phyloP scores from a whole-genome alignment of 306 rosid genomes.

The Rosa multiflora region DNA sequence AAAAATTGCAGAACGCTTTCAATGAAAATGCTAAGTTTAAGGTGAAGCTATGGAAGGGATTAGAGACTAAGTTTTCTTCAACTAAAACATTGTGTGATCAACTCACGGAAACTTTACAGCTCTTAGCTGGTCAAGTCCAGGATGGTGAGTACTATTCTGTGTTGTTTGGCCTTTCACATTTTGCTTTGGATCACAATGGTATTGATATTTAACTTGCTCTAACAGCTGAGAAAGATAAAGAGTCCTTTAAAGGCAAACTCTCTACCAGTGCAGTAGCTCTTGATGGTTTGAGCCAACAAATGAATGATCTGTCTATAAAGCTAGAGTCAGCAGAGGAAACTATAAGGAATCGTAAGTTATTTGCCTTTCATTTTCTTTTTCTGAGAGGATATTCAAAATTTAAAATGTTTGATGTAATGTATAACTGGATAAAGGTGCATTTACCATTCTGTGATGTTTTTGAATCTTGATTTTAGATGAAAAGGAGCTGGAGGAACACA shows the following conservation, averaged over 20 bases:
- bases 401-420: neutral
- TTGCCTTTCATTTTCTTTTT: constrained; percentile 1
- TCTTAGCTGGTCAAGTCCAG: constrained; percentile 74
- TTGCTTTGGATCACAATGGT: constrained; percentile 2
- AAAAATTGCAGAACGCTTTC: constrained; percentile 77
- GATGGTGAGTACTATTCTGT: constrained; percentile 46
- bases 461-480: constrained; percentile 51
- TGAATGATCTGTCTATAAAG: constrained; percentile 65
- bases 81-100: constrained; percentile 82
- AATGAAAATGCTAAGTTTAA: constrained; percentile 87
- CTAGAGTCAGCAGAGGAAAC: constrained; percentile 61
- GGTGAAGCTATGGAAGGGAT: constrained; percentile 86
- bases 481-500: constrained; percentile 59
- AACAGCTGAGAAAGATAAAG: constrained; percentile 80
- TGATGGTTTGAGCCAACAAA: constrained; percentile 67
- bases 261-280: constrained; percentile 57
- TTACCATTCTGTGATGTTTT: constrained; percentile 1
- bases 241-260: constrained; percentile 63
- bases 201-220: constrained; percentile 16
- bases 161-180: neutral
- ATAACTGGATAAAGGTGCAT: neutral
- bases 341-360: constrained; percentile 57
- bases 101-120: constrained; percentile 77
- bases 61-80: constrained; percentile 85
- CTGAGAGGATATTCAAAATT: neutral